Evolutionary conservation across 1,284 basidiomycete genomes (phyloP).

Genomic region (Termitomyces sp.): DNA sequence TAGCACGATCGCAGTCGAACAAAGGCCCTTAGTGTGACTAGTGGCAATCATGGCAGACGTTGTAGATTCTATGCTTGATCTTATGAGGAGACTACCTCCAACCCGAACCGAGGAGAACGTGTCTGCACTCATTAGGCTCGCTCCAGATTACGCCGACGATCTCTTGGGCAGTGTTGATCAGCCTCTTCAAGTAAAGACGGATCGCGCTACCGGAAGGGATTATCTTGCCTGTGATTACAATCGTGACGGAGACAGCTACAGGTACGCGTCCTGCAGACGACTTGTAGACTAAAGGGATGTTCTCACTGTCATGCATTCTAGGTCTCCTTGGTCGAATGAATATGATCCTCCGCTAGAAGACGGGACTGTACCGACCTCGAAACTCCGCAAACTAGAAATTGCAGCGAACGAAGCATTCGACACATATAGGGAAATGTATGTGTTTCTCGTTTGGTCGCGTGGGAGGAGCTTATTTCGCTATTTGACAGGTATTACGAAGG

Average conservation of each 20-base stretch:
- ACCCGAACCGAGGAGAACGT: slow-evolving; percentile 90
- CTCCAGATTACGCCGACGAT: slow-evolving; percentile 95
- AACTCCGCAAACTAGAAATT: slow-evolving; percentile 88
- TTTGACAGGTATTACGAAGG: slow-evolving; percentile 88
- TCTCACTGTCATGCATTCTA: slow-evolving; percentile 26
- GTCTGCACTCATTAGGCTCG: slow-evolving; percentile 73
- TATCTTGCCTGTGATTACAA: slow-evolving; percentile 98
- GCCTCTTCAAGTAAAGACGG: slow-evolving; percentile 80
- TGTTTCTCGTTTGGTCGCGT: not conserved
- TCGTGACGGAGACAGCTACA: slow-evolving; percentile 91
- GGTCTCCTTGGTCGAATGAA: slow-evolving; percentile 96
- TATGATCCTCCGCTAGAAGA: slow-evolving; percentile 88
- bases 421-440: slow-evolving; percentile 92
- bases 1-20: not conserved
- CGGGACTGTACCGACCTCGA: slow-evolving; percentile 80
- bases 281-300: not conserved
- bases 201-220: slow-evolving; percentile 77
- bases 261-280: slow-evolving; percentile 43
- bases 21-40: not conserved
- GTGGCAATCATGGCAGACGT: slow-evolving; percentile 57
- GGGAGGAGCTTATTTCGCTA: not conserved
- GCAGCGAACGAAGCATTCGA: slow-evolving; percentile 95
- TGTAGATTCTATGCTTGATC: slow-evolving; percentile 89
- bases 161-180: slow-evolving; percentile 94
- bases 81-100: slow-evolving; percentile 93